Evolutionary conservation across 345 rosid species (phyloP).

Genomic region (Dipteronia sinensis): DNA sequence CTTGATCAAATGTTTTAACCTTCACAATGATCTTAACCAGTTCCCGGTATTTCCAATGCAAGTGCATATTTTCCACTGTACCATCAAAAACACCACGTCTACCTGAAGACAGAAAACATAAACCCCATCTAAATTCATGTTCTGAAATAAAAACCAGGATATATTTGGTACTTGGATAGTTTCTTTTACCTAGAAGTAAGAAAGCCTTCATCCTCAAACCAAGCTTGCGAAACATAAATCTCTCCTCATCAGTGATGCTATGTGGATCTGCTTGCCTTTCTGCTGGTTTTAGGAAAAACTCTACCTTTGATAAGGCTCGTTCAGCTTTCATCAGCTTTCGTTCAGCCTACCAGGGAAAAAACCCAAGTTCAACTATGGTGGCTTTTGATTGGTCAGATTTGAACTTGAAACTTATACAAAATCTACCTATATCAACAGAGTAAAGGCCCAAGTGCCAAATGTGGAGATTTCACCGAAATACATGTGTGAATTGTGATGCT

Average conservation of each 20-base stretch:
- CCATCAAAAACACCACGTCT: conserved; percentile 95
- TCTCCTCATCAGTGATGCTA: conserved; percentile 88
- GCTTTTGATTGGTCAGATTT: neutral
- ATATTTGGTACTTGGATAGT: conserved; percentile 5
- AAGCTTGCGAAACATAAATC: conserved; percentile 97
- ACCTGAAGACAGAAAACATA: conserved; percentile 52
- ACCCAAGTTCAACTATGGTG: conserved; percentile 1
- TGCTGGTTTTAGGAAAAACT: conserved; percentile 68
- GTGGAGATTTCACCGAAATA: neutral
- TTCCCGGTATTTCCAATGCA: conserved; percentile 96
- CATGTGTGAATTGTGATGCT: neutral
- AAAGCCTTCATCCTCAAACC: conserved; percentile 95
- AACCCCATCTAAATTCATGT: conserved; percentile 23
- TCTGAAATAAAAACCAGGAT: conserved; percentile 9
- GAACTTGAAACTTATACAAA: neutral
- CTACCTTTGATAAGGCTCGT: conserved; percentile 73
- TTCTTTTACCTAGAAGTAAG: conserved; percentile 77
- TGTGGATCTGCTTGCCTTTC: conserved; percentile 70
- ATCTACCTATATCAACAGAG: neutral
- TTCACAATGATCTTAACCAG: conserved; percentile 81
- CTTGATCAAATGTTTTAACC: conserved; percentile 72
- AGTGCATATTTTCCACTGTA: conserved; percentile 96
- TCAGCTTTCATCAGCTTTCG: conserved; percentile 73
- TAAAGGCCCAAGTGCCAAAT: neutral
- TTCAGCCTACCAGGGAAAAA: conserved; percentile 56